Evolutionary conservation across 1,284 basidiomycete species (phyloP).

Genomic region (Schizophyllum amplum): DNA sequence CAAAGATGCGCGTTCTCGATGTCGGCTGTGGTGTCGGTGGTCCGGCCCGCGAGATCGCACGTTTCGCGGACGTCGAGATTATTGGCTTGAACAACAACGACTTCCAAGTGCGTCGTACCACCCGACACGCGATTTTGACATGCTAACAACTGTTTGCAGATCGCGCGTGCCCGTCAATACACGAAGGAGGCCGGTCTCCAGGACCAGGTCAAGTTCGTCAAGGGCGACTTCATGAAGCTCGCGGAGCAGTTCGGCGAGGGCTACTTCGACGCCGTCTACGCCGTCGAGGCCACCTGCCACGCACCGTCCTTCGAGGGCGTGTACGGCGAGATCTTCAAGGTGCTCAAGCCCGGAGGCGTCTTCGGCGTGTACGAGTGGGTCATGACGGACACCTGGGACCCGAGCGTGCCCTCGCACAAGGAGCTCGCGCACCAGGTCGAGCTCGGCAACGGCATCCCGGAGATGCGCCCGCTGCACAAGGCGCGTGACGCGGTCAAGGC

Average conservation of each 20-base stretch:
- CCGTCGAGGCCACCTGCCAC: conserved; percentile 97
- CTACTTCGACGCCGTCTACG: conserved; percentile 95
- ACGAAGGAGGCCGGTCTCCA: conserved; percentile 75
- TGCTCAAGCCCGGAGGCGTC: conserved; percentile 94
- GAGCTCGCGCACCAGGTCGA: conserved; percentile 86
- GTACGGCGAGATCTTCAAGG: conserved; percentile 89
- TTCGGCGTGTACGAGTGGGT: conserved; percentile 99
- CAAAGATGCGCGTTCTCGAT: conserved; percentile 94
- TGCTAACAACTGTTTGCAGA: neutral
- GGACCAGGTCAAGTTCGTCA: conserved; percentile 74
- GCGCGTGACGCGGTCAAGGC: conserved; percentile 75
- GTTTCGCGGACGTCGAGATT: conserved; percentile 83
- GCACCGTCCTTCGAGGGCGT: conserved; percentile 95
- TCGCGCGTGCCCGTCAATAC: conserved; percentile 69
- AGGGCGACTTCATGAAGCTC: conserved; percentile 97
- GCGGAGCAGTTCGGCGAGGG: conserved; percentile 89
- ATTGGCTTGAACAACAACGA: conserved; percentile 96
- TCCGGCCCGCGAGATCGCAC: conserved; percentile 91
- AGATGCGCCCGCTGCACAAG: conserved; percentile 80
- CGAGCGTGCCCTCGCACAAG: conserved; percentile 84
- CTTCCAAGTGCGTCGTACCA: conserved; percentile 72
- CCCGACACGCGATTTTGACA: neutral
- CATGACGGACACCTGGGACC: conserved; percentile 95
- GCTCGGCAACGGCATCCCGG: conserved; percentile 94
- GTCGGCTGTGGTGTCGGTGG: conserved; percentile 98